Evolutionary conservation across 805 yeast species (phyloP).

Genomic region (Wickerhamomyces subpelliculosus): DNA sequence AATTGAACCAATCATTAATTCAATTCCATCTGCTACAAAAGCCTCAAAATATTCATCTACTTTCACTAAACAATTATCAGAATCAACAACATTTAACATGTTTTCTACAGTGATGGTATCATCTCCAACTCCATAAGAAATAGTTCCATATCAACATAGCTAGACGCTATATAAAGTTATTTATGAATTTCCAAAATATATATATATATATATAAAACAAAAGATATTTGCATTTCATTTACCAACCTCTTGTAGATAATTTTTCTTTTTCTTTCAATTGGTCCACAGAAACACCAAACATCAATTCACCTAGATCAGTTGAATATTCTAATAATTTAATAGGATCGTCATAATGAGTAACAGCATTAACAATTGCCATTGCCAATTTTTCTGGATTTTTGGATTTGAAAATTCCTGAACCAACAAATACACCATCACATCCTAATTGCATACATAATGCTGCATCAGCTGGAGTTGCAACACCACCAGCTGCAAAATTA

Average conservation of each 20-base stretch:
- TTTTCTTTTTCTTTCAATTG: slow-evolving; percentile 39
- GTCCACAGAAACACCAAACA: slow-evolving; percentile 64
- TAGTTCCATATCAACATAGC: no score
- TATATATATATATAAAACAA: background rate
- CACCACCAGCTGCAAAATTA: slow-evolving; percentile 85
- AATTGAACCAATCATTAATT: background rate
- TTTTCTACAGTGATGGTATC: background rate
- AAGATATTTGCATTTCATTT: slow-evolving; percentile 1
- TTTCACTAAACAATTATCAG: background rate
- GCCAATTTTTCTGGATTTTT: slow-evolving; percentile 69
- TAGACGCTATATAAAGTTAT: no score
- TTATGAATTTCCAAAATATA: background rate
- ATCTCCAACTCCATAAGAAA: background rate
- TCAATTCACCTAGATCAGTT: slow-evolving; percentile 65
- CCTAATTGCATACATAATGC: slow-evolving; percentile 78
- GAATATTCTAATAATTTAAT: slow-evolving; percentile 54
- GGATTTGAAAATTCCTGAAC: slow-evolving; percentile 74
- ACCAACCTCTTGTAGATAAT: slow-evolving; percentile 50
- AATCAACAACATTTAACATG: background rate
- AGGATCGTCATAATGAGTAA: slow-evolving; percentile 62
- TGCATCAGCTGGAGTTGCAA: slow-evolving; percentile 85
- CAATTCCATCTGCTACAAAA: background rate
- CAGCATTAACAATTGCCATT: slow-evolving; percentile 73
- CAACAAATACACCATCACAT: slow-evolving; percentile 74
- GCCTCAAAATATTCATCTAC: background rate